Evolutionary conservation across 2,329 filamentous ascomycete genomes (phyloP).

Genomic region (Hymenoscyphus infarciens): DNA sequence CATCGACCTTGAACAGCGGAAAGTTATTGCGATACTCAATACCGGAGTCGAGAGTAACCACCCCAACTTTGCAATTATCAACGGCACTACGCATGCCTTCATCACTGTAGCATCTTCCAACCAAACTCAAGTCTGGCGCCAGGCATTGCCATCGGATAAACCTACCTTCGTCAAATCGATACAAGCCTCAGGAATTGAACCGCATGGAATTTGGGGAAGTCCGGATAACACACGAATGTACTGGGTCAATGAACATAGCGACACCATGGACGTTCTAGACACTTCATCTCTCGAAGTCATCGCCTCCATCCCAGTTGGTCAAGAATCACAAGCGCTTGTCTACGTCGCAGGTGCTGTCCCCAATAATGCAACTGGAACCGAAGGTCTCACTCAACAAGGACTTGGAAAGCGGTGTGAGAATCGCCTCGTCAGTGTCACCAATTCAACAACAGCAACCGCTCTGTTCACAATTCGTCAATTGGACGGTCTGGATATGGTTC

Average conservation of each 20-base stretch:
- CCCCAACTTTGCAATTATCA: constrained; percentile 9
- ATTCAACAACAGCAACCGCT: constrained; percentile 3
- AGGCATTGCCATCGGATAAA: background rate
- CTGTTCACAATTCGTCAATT: constrained; percentile 11
- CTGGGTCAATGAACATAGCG: constrained; percentile 11
- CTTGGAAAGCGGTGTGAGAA: constrained; percentile 10
- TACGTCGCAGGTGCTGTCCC: constrained; percentile 12
- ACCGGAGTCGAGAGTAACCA: constrained; percentile 11
- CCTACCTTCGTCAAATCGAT: constrained; percentile 9
- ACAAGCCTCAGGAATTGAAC: constrained; percentile 7
- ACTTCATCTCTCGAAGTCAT: constrained; percentile 6
- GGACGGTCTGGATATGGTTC: constrained; percentile 10
- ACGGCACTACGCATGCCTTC: constrained; percentile 5
- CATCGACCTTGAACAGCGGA: constrained; percentile 2
- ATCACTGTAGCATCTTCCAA: constrained; percentile 10
- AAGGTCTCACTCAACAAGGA: constrained; percentile 7
- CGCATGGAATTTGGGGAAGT: constrained; percentile 13
- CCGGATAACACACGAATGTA: constrained; percentile 11
- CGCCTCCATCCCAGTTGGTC: background rate
- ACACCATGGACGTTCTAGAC: constrained; percentile 10
- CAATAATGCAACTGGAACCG: constrained; percentile 2
- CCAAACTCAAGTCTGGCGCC: constrained; percentile 11
- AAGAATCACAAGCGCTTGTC: constrained; percentile 10
- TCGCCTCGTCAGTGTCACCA: constrained; percentile 5
- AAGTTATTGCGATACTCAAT: constrained; percentile 5